A percentile compares a stretch with the other conserved stretches of the same genome.
phyloP scores from a whole-genome alignment of 768 basidiomycete genomes.

The Kwoniella sp. region DNA sequence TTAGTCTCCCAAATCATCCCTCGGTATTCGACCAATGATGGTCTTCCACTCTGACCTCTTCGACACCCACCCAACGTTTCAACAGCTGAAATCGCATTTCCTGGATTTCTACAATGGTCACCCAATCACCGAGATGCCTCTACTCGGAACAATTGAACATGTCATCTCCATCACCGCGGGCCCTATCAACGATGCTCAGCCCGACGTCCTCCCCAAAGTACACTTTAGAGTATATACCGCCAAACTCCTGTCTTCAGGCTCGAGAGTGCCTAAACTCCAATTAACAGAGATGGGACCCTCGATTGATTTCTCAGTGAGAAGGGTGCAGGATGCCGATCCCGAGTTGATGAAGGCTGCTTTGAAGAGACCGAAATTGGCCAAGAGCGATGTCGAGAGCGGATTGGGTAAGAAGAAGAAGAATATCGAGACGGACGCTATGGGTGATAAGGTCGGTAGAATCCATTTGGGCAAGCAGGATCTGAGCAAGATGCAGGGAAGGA shows the following conservation, averaged over 20 bases:
- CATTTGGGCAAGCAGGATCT: slow-evolving; percentile 90
- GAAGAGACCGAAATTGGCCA: slow-evolving; percentile 82
- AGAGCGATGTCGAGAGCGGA: slow-evolving; percentile 80
- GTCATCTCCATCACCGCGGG: slow-evolving; percentile 55
- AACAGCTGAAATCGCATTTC: slow-evolving; percentile 87
- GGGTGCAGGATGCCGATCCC: slow-evolving; percentile 72
- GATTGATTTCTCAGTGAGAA: slow-evolving; percentile 76
- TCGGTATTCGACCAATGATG: slow-evolving; percentile 87
- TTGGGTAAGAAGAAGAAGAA: slow-evolving; percentile 85
- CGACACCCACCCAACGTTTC: slow-evolving; percentile 87
- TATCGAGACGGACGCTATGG: slow-evolving; percentile 93
- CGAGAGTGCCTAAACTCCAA: slow-evolving; percentile 76
- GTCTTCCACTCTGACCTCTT: slow-evolving; percentile 95
- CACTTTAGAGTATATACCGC: slow-evolving; percentile 86
- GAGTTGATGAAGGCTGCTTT: slow-evolving; percentile 80
- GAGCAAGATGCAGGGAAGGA: slow-evolving; percentile 78
- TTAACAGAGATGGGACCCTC: slow-evolving; percentile 88
- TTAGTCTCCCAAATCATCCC: slow-evolving; percentile 82
- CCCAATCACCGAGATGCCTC: slow-evolving; percentile 75
- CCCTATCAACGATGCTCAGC: slow-evolving; percentile 42
- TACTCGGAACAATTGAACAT: slow-evolving; percentile 58
- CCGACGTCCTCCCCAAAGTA: slow-evolving; percentile 67
- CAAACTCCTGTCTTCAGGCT: slow-evolving; percentile 70
- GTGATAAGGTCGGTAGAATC: slow-evolving; percentile 84
- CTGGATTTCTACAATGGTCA: slow-evolving; percentile 86